These are phyloP conservation scores for Tolypocladium album DNA, from an alignment of 2,329 filamentous ascomycete genomes.

Conservation along the genomic window DNA sequence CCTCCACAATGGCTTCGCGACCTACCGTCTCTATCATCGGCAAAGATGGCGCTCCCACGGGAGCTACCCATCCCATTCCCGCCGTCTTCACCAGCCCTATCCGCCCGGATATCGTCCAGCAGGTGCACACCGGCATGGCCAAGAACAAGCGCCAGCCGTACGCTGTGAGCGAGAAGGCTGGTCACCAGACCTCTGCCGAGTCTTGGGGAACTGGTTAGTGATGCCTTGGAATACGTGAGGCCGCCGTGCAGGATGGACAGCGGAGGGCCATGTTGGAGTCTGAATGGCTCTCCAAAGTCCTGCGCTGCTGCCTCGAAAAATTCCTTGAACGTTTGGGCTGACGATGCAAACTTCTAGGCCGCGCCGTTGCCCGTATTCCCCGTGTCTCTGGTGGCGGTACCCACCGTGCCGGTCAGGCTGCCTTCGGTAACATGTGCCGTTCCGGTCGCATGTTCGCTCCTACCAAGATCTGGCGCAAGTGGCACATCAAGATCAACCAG, in stretches of 20 bases:
- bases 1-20: constrained; percentile 76
- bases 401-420: constrained; percentile 99
- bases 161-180: constrained; percentile 99
- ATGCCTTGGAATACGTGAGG: neutral
- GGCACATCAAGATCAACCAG: constrained; percentile 99
- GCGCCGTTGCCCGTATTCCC: constrained; percentile 99
- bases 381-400: constrained; percentile 99
- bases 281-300: neutral
- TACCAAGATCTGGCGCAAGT: constrained; percentile 99
- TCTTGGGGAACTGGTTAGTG: constrained; percentile 97
- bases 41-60: constrained; percentile 88
- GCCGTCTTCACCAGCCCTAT: constrained; percentile 96
- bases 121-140: constrained; percentile 97
- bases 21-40: constrained; percentile 96
- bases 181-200: constrained; percentile 99
- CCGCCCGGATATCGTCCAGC: constrained; percentile 98
- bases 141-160: constrained; percentile 99
- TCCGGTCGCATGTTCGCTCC: constrained; percentile 99
- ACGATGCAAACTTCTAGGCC: constrained; percentile 47
- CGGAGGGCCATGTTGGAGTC: too few relatives aligned
- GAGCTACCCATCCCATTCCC: constrained; percentile 83
- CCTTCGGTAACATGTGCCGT: constrained; percentile 99
- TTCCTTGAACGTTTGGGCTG: neutral
- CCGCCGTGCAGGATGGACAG: neutral
- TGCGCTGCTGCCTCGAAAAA: neutral